These are phyloP conservation scores for Porphyrellus cyaneotinctus DNA, from an alignment of 768 basidiomycete species.

Conservation along the genomic window DNA sequence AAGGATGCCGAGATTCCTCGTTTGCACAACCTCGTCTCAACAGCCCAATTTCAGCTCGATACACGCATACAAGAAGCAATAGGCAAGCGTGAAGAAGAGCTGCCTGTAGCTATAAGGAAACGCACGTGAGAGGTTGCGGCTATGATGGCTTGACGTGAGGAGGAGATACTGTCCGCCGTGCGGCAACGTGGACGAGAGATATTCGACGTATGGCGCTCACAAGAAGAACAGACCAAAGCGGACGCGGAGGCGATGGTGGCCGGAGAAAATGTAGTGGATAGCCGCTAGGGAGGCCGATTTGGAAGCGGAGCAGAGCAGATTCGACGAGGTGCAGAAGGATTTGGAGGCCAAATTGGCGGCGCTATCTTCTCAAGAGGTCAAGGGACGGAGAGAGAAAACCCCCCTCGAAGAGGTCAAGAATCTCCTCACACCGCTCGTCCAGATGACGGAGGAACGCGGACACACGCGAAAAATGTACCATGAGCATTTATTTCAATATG, in stretches of 20 bases:
- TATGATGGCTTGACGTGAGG: constrained; percentile 62
- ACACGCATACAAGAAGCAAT: constrained; percentile 54
- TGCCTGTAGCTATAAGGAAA: constrained; percentile 58
- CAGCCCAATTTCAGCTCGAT: constrained; percentile 40
- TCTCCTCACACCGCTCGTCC: constrained; percentile 49
- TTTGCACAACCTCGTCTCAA: constrained; percentile 40
- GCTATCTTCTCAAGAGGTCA: constrained; percentile 37
- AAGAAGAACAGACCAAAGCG: constrained; percentile 48
- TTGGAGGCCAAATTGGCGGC: constrained; percentile 47
- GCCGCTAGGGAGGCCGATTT: constrained; percentile 51
- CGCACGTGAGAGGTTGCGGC: constrained; percentile 67
- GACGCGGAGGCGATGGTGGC: constrained; percentile 44
- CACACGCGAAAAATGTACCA: constrained; percentile 20
- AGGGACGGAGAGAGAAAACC: constrained; percentile 47
- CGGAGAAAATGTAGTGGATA: constrained; percentile 46
- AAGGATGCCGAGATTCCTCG: constrained; percentile 62
- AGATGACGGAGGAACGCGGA: constrained; percentile 31
- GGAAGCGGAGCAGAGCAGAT: constrained; percentile 44
- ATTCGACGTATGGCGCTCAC: constrained; percentile 50
- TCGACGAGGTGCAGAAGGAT: constrained; percentile 45
- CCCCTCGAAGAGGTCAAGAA: constrained; percentile 79
- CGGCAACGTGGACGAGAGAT: constrained; percentile 60
- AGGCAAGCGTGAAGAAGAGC: constrained; percentile 60
- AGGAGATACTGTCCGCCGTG: constrained; percentile 69
- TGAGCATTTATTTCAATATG: constrained; percentile 21